Evolutionary conservation across 2,329 filamentous ascomycete species (phyloP).

Genomic region (Trichoderma sp.): DNA sequence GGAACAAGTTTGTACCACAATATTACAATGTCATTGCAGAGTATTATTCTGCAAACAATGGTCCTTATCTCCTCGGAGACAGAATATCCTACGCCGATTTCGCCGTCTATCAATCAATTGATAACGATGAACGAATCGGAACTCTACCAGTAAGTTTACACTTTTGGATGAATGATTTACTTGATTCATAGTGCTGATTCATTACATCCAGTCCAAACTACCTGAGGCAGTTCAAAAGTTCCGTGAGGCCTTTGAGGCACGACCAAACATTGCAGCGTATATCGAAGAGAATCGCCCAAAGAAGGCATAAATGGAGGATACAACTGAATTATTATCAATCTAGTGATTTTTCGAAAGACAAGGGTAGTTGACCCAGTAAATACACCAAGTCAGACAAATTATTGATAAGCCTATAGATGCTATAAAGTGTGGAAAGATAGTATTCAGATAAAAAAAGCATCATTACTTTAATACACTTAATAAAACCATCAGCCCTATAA

Average conservation of each 20-base stretch:
- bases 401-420: neutral
- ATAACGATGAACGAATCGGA: conserved; percentile 36
- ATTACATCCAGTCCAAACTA: neutral
- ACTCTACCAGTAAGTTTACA: conserved; percentile 37
- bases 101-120: conserved; percentile 38
- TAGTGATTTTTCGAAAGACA: too few relatives aligned
- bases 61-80: conserved; percentile 39
- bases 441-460: neutral
- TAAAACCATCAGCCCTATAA: neutral
- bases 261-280: conserved; percentile 4
- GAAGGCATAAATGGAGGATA: neutral
- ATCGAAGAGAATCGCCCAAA: neutral
- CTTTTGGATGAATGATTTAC: too few relatives aligned
- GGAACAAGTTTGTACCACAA: conserved; percentile 28
- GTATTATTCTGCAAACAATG: conserved; percentile 32
- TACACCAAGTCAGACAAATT: too few relatives aligned
- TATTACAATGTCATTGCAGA: conserved; percentile 33
- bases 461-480: neutral
- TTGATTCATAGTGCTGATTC: neutral
- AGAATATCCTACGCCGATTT: conserved; percentile 40
- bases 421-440: neutral
- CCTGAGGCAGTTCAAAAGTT: conserved; percentile 1
- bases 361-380: neutral
- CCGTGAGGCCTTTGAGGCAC: conserved; percentile 8
- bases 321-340: too few relatives aligned